phyloP scores from a whole-genome alignment of 2,329 filamentous ascomycete genomes.

The Phaeosphaeria sp. region DNA sequence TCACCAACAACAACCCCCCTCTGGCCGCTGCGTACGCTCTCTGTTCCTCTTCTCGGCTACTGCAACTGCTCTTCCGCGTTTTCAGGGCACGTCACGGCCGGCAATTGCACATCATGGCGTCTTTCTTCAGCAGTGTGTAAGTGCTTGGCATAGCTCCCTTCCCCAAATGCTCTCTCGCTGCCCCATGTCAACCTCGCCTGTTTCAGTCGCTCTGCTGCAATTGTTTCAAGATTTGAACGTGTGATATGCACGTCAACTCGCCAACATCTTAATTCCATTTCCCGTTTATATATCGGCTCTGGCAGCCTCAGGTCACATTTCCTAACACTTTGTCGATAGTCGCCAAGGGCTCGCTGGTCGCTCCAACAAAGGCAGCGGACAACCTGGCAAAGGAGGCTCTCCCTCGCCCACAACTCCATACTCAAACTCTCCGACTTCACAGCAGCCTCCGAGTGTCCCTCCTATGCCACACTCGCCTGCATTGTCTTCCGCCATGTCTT shows the following conservation, averaged over 20 bases:
- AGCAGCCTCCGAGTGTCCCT: slow-evolving; percentile 41
- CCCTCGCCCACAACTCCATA: slow-evolving; percentile 47
- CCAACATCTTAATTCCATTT: slow-evolving; percentile 3
- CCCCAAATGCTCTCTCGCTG: slow-evolving; percentile 32
- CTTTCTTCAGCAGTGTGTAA: slow-evolving; percentile 53
- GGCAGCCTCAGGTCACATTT: slow-evolving; percentile 17
- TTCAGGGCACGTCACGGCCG: slow-evolving; percentile 11
- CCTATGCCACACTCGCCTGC: slow-evolving; percentile 46
- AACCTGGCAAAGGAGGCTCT: slow-evolving; percentile 44
- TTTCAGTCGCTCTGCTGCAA: slow-evolving; percentile 36
- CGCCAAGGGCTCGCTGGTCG: slow-evolving; percentile 53
- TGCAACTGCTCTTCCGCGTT: slow-evolving; percentile 9
- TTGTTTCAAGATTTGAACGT: slow-evolving; percentile 30
- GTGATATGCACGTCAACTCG: slow-evolving; percentile 18
- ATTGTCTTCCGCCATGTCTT: slow-evolving; percentile 62
- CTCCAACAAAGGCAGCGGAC: slow-evolving; percentile 49
- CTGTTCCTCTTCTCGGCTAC: slow-evolving; percentile 20
- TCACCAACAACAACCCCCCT: slow-evolving; percentile 35
- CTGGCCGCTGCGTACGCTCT: slow-evolving; percentile 30
- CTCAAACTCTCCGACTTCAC: slow-evolving; percentile 44
- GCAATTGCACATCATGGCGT: slow-evolving; percentile 41
- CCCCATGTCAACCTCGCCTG: slow-evolving; percentile 30
- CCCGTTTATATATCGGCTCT: slow-evolving; percentile 9
- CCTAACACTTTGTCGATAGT: slow-evolving; percentile 38
- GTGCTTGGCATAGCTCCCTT: slow-evolving; percentile 45